Evolutionary conservation across 345 rosid species (phyloP), one percentile per base, ranked within the genome.

Genomic region (Hibiscus tridactylites): DNA sequence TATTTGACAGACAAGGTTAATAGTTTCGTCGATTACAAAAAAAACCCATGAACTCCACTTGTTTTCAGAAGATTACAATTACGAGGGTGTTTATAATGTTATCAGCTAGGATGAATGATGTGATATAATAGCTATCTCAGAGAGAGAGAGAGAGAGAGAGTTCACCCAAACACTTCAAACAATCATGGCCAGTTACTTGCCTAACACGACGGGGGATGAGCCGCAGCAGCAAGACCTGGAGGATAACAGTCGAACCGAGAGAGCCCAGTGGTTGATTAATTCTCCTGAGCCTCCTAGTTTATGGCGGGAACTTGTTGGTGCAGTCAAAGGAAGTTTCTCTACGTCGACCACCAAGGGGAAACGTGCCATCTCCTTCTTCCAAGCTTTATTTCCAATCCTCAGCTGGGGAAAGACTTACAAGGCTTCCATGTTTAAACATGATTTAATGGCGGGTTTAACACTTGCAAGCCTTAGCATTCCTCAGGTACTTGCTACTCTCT

Each of bases 401-500:
- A 74, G 28, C n/a, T 90, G 96, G 98, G 88, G 86, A 52, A 84
- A 84, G 76, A 71, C 50, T 54, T 92, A 90, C 86, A 79, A 68
- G 61, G 77, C 78, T 67, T 75, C 88, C 16, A 77, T 60, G 81
- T 87, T 92, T 66, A 92, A 87, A 79, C 71, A 76, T 44, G 96
- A 92, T 74, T 70, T 92, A 37, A 86, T 92, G 98, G 92, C 98
- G 2, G 96, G 98, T 73, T 80, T 92, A 71, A 90, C 98, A 11
- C 96, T 92, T 39, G 94, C 95, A 3, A 92, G 95, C 74, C 92
- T 92, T 61, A 79, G 89, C 85, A 86, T 92, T 80, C 98, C 96
- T 73, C 98, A 90, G 97, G 97, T 88, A 72, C 31, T 1, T 21
- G 8, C 0, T 19, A 1, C 0, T 54, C 24, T 9, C 5, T 56